Conservation (phyloP, 1,284 basidiomycete species). For the Apiotrichum akiyoshidainum region DNA sequence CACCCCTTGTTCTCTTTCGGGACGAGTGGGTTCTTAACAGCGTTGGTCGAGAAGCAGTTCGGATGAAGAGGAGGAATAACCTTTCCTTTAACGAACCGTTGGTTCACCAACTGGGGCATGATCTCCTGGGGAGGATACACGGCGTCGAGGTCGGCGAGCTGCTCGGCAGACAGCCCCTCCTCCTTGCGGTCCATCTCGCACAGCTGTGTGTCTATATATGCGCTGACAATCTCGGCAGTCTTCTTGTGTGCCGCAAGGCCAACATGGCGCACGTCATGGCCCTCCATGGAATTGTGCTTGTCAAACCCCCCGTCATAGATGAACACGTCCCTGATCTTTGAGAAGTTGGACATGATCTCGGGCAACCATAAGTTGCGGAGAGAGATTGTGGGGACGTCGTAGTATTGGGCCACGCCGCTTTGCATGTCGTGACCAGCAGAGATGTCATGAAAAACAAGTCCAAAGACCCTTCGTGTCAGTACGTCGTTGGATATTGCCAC, state of each 20-base stretch:
- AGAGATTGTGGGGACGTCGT: constrained; percentile 43
- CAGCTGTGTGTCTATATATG: constrained; percentile 42
- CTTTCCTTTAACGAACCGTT: constrained; percentile 7
- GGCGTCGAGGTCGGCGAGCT: constrained; percentile 16
- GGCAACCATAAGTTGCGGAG: constrained; percentile 36
- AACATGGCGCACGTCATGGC: constrained; percentile 39
- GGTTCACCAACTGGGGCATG: constrained; percentile 6
- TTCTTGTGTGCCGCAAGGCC: constrained; percentile 23
- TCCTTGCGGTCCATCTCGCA: constrained; percentile 41
- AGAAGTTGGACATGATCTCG: constrained; percentile 18
- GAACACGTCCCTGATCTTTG: constrained; percentile 29
- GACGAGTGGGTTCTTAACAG: constrained; percentile 26
- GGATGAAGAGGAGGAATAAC: constrained; percentile 36
- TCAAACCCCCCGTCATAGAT: too few species aligned
- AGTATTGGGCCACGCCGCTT: constrained; percentile 37
- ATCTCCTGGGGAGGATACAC: constrained; percentile 30
- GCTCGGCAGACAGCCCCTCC: constrained; percentile 12
- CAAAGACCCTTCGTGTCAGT: constrained; percentile 30
- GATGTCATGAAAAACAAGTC: constrained; percentile 35
- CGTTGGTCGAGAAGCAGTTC: constrained; percentile 37
- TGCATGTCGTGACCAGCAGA: constrained; percentile 41
- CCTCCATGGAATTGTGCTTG: constrained; percentile 10
- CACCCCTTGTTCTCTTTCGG: constrained; percentile 36
- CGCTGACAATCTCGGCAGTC: constrained; percentile 32
- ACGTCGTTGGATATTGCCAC: too few species aligned